Base-by-base conservation (phyloP, 306 rosid species). In the Betula pendula region DNA sequence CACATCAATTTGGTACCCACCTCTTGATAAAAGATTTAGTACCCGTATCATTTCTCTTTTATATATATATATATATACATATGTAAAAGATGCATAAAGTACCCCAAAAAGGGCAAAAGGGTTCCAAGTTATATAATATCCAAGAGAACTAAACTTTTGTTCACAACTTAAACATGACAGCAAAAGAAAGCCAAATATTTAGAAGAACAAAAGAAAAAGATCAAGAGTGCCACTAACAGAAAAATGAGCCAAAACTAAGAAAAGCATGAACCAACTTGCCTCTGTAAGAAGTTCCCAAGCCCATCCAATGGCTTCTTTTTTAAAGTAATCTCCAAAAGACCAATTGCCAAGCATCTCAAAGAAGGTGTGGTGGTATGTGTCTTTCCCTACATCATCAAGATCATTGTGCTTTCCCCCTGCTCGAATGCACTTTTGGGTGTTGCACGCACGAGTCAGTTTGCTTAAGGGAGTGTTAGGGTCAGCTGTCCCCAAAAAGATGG, bases 321-420 rank as follows among this genome's bases (percentile, higher is more conserved):
- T 92, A 52, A 95, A 95, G 88, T 95, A 95, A 80, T 95, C 98
- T 45, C 97, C 97, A 31, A 95, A 95, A 1, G 99, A 95, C 99
- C 99, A 95, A 65, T 95, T 95, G 2, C 99, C 99, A 71, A 95
- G 87, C 99, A 95, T 95, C 83, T 95, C 99, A 76, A 95, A 95
- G 86, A 95, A 95, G 45, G 99, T 95, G 68, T 95, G 99, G 81
- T 95, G 99, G 80, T 95, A 95, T 9, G 99, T 95, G 85, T 95
- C 99, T 77, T 95, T 95, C 72, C 99, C 99, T 3, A 95, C 99
- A 3, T 95, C 99, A 55, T 95, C 99, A 4, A 95, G 97, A 81
- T 95, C 97, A 29, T 95, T 95, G 85, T 95, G 99, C 75, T 95
- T 92, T 27, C 99, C 99, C 24, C 99, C 99, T 13, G 97, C 99